Evolutionary conservation across 2,329 filamentous ascomycete species (phyloP).

Genomic region (Colletotrichum sp.): DNA sequence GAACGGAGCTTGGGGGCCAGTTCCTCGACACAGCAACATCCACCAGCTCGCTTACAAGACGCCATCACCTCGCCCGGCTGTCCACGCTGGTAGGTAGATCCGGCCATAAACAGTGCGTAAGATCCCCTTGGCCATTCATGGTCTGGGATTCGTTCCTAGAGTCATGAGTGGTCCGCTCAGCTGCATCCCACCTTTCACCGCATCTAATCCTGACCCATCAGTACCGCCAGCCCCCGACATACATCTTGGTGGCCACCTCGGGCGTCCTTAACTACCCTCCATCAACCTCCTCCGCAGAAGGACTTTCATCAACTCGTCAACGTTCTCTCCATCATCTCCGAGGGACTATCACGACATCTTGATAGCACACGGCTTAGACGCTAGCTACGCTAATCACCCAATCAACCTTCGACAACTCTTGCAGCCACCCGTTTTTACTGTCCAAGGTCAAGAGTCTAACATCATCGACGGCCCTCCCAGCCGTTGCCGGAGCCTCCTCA

Average conservation of each 20-base stretch:
- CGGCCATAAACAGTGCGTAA: slow-evolving; percentile 6
- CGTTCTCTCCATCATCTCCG: not conserved
- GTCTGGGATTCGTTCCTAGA: not conserved
- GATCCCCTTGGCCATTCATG: slow-evolving; percentile 6
- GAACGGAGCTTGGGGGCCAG: not conserved
- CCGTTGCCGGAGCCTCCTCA: not conserved
- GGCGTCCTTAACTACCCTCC: not conserved
- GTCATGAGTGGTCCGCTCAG: slow-evolving; percentile 13
- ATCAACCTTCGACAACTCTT: not conserved
- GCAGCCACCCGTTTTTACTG: not conserved
- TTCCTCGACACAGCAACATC: not conserved
- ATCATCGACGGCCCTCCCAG: not conserved
- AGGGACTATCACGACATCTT: not conserved
- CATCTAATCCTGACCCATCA: slow-evolving; percentile 16
- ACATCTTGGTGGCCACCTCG: not conserved
- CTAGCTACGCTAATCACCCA: not conserved
- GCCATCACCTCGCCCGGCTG: not conserved
- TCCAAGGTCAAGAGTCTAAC: not conserved
- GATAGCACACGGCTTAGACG: not conserved
- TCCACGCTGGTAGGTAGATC: not conserved
- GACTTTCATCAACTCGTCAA: not conserved
- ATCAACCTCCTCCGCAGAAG: not conserved
- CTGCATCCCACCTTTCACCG: slow-evolving; percentile 16
- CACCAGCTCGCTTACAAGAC: not conserved
- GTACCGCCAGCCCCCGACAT: slow-evolving; percentile 1